Base-by-base conservation (phyloP, 2,329 filamentous ascomycete genomes). In the Curvularia hawaiiensis region DNA sequence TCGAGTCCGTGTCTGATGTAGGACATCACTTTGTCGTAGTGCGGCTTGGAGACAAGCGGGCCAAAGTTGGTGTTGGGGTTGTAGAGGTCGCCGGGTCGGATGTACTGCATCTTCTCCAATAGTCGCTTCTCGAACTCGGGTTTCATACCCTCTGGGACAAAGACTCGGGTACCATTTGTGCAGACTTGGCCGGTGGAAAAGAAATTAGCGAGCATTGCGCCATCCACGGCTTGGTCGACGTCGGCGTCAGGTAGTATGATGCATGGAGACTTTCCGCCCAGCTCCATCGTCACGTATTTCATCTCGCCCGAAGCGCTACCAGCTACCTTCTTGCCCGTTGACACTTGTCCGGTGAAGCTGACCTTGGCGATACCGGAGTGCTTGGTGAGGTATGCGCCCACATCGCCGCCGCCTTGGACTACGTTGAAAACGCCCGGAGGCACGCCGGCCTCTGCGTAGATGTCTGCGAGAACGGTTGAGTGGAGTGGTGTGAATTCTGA, bases 191-290 rank as follows among this genome's bases (percentile, higher is more conserved):
- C 92, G 0, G 90, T 90, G 64, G 89, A 92, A 82, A 90, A 96
- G 79, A 96, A 96, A 77, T 96, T 96, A 67, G 92, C 92, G 82
- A 96, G 91, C 89, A 96, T 93, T 62, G 91, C 92, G 30, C 91
- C 90, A 69, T 96, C 89, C 33, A 91, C 92, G n/a, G 92, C 92
- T 68, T 86, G 85, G 45, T 91, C 88, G 20, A 94, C 76, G 50
- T 91, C 86, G 16, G 90, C 90, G 69, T 96, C 92, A 1, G 90
- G 90, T 1, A 96, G 85, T 46, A 97, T 83, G 50, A 97, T 81
- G 41, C 92, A 81, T 0, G 92, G 90, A 59, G 88, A 92, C 79
- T 96, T 96, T 49, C 92, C 92, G 53, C 92, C 92, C 0, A 96
- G 84, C 78, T 97, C 92, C 90, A 96, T 93, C 20, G 92, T 96